These are phyloP conservation scores for Phytophthora pinifolia DNA, from an alignment of 352 stramenopile genomes.

Conservation along the genomic window DNA sequence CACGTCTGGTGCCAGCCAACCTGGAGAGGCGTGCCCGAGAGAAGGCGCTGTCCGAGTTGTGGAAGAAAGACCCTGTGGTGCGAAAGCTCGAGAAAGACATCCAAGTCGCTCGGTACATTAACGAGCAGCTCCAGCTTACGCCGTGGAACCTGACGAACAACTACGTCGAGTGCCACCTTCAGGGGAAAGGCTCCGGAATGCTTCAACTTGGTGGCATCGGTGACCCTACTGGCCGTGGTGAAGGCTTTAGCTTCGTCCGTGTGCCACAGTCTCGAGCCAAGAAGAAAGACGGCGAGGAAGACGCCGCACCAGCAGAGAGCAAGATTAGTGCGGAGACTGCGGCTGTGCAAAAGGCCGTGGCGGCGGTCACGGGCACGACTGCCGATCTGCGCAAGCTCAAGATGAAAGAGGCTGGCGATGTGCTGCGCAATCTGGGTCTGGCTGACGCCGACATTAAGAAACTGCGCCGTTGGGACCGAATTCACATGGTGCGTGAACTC, in stretches of 20 bases:
- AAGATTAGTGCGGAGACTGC: slow-evolving; percentile 54
- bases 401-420: slow-evolving; percentile 85
- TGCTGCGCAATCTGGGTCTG: slow-evolving; percentile 77
- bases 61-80: slow-evolving; percentile 66
- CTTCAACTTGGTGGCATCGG: slow-evolving; percentile 76
- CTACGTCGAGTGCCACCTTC: slow-evolving; percentile 84
- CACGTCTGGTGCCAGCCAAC: slow-evolving; percentile 50
- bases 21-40: slow-evolving; percentile 57
- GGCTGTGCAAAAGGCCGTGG: slow-evolving; percentile 76
- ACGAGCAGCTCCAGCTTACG: slow-evolving; percentile 75
- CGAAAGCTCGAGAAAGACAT: slow-evolving; percentile 80
- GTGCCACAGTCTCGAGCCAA: slow-evolving; percentile 76
- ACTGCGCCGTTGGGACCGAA: slow-evolving; percentile 78
- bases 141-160: slow-evolving; percentile 87
- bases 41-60: slow-evolving; percentile 68
- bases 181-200: slow-evolving; percentile 85
- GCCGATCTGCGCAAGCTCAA: slow-evolving; percentile 86
- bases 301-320: slow-evolving; percentile 39
- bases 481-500: slow-evolving; percentile 78
- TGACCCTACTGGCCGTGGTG: slow-evolving; percentile 77
- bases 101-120: slow-evolving; percentile 80
- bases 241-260: slow-evolving; percentile 86
- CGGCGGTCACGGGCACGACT: slow-evolving; percentile 78
- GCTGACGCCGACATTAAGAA: slow-evolving; percentile 83
- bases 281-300: slow-evolving; percentile 81